Percentiles rank a stretch among this genome's conserved stretches.
These are phyloP conservation scores for Wickerhamiella hasegawae DNA, from an alignment of 805 yeast genomes.

Conservation along the genomic window DNA sequence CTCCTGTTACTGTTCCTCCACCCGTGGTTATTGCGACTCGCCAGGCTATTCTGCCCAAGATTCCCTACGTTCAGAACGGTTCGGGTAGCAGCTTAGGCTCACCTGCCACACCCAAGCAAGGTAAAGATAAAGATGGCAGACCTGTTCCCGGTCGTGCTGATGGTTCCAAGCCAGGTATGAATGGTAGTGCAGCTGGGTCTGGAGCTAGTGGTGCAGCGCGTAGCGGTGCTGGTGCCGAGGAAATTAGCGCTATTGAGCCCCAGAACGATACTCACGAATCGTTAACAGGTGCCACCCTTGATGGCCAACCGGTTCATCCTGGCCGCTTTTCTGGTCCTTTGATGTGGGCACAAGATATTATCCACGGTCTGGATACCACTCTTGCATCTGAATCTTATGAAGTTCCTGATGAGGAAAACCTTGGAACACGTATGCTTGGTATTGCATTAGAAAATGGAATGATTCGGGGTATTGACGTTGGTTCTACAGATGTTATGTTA, in stretches of 20 bases:
- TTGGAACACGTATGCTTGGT: constrained; percentile 58
- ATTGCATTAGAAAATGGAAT: constrained; percentile 82
- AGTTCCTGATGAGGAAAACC: constrained; percentile 60
- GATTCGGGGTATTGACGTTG: constrained; percentile 62
- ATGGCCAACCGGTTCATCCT: constrained; percentile 15
- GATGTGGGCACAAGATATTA: constrained; percentile 86
- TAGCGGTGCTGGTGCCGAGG: background rate
- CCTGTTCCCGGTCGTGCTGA: background rate
- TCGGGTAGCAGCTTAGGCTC: background rate
- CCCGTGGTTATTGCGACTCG: constrained; percentile 23
- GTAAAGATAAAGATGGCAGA: no score
- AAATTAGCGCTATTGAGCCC: background rate
- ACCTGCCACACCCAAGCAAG: background rate
- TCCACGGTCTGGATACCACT: constrained; percentile 71
- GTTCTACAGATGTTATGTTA: constrained; percentile 58
- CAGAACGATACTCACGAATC: background rate
- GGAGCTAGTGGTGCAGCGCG: background rate
- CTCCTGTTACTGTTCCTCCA: constrained; percentile 23
- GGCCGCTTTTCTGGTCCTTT: constrained; percentile 15
- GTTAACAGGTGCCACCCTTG: background rate
- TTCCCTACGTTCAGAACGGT: constrained; percentile 43
- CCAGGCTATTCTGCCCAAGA: constrained; percentile 55
- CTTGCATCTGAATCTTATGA: constrained; percentile 63
- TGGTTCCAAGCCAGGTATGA: background rate
- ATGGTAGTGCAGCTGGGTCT: background rate